Conservation (phyloP, 257 asterid genomes). For the Ilex asprella region DNA sequence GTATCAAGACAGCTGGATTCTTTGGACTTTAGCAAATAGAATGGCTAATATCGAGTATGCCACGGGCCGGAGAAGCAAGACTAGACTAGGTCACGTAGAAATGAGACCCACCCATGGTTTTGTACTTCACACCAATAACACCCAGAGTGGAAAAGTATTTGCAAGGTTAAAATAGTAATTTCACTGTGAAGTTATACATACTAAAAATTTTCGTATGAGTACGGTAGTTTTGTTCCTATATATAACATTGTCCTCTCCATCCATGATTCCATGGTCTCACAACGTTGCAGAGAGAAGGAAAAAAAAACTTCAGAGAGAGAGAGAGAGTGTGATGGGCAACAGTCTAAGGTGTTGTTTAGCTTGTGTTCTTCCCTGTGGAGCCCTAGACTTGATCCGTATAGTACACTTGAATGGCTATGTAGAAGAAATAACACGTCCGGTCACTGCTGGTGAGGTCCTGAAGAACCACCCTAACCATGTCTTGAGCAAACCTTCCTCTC, state of each 20-base stretch:
- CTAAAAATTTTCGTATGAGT: not conserved
- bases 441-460: slow-evolving; percentile 66
- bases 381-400: slow-evolving; percentile 90
- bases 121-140: not conserved
- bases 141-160: slow-evolving; percentile 1
- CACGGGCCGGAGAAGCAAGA: no score
- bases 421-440: slow-evolving; percentile 66
- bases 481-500: slow-evolving; percentile 56
- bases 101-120: no score
- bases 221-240: slow-evolving; percentile 17
- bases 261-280: slow-evolving; percentile 12
- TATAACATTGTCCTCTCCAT: slow-evolving; percentile 17
- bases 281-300: not conserved
- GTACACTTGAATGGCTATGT: slow-evolving; percentile 77
- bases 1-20: no score
- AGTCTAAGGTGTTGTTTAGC: slow-evolving; percentile 96
- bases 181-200: not conserved
- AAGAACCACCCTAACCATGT: slow-evolving; percentile 67
- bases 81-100: no score
- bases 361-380: slow-evolving; percentile 95
- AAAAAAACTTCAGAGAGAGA: no score
- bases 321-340: slow-evolving; percentile 87
- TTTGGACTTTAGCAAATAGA: no score
- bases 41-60: no score
- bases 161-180: slow-evolving; percentile 13